These are phyloP conservation scores for Tremellales sp. DNA, from an alignment of 1,284 basidiomycete genomes.

Conservation along the genomic window DNA sequence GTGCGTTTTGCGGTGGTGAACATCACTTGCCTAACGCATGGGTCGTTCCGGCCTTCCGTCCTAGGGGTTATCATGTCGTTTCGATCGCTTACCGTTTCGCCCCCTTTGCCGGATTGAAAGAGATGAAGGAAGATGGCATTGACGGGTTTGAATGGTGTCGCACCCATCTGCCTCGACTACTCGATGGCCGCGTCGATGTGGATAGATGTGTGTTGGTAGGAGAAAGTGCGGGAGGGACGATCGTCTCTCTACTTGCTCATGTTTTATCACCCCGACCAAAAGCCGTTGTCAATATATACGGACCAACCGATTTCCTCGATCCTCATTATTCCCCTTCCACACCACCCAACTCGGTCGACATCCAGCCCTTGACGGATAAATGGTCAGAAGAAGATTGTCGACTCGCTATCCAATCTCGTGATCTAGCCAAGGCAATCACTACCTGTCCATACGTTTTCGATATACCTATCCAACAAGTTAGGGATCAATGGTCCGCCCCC, in stretches of 20 bases:
- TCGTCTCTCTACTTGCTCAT: slow-evolving; percentile 8
- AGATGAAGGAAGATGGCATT: slow-evolving; percentile 21
- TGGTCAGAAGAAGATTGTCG: slow-evolving; percentile 14
- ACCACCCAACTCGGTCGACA: slow-evolving; percentile 3
- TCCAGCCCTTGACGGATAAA: slow-evolving; percentile 11
- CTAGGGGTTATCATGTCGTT: slow-evolving; percentile 26
- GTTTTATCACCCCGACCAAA: slow-evolving; percentile 11
- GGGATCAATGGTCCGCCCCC: slow-evolving; percentile 9
- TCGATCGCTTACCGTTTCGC: slow-evolving; percentile 27
- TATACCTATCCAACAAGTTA: slow-evolving; percentile 8
- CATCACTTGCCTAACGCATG: slow-evolving; percentile 24
- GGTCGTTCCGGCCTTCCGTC: slow-evolving; percentile 23
- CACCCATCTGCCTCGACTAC: slow-evolving; percentile 4
- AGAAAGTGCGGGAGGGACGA: slow-evolving; percentile 22
- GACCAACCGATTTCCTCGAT: slow-evolving; percentile 6
- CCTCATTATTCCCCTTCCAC: not conserved
- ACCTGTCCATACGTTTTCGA: slow-evolving; percentile 17
- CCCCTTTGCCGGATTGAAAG: slow-evolving; percentile 22
- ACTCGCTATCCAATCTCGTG: slow-evolving; percentile 10
- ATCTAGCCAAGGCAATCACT: slow-evolving; percentile 12
- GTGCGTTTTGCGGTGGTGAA: slow-evolving; percentile 13
- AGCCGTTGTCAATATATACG: slow-evolving; percentile 14
- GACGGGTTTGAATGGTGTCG: slow-evolving; percentile 23
- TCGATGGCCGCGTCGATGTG: slow-evolving; percentile 8
- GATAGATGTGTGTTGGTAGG: slow-evolving; percentile 22